phyloP scores from a whole-genome alignment of 192 early-diverging fungal species.

The Backusella liffmaniae region DNA sequence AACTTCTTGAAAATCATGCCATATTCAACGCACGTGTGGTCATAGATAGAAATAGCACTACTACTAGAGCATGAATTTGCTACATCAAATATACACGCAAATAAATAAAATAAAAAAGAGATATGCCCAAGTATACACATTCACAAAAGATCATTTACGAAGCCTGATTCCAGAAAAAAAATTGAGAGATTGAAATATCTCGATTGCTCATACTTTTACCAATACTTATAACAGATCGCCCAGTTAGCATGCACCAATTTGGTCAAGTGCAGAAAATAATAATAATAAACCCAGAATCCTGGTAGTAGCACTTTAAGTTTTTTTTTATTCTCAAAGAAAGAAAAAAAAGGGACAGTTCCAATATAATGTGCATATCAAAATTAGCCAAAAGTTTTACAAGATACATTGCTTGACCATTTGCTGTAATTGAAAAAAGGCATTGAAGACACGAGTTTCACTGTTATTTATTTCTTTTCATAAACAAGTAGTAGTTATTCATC shows the following conservation, averaged over 20 bases:
- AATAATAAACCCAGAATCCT: constrained; percentile 2
- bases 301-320: neutral
- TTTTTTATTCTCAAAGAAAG: neutral
- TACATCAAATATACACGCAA: neutral
- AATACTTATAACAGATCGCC: neutral
- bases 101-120: neutral
- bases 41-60: neutral
- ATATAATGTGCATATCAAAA: neutral
- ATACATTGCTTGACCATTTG: neutral
- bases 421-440: neutral
- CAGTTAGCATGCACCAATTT: neutral
- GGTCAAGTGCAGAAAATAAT: neutral
- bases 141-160: neutral
- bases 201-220: neutral
- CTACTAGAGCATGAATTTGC: neutral
- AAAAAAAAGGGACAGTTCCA: neutral
- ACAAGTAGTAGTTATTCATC: neutral
- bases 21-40: neutral
- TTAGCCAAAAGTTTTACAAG: neutral
- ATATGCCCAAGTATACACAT: neutral
- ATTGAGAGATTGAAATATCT: neutral
- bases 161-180: neutral
- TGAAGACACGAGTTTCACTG: neutral
- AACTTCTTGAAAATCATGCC: constrained; percentile 2
- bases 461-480: neutral